Percentiles rank a stretch among this genome's conserved stretches.
phyloP scores from a whole-genome alignment of 306 rosid species.

The Gastrolobium villosum region DNA sequence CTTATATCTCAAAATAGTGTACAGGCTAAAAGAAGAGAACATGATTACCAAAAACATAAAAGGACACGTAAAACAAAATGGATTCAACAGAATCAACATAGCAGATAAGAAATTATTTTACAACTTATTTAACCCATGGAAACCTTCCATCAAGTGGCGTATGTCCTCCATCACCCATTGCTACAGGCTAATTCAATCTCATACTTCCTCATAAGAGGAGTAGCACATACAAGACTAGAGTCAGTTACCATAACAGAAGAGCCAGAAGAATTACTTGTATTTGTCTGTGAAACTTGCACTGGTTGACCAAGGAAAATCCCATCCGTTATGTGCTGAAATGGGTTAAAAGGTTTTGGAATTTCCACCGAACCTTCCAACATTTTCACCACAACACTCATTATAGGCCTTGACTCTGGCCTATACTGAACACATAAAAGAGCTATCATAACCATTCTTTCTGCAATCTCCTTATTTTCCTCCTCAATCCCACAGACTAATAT shows the following conservation, averaged over 20 bases:
- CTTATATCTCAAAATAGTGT: no score
- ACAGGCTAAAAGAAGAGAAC: background rate
- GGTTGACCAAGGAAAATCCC: background rate
- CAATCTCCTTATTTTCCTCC: slow-evolving; percentile 46
- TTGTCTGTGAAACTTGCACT: background rate
- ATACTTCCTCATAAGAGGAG: slow-evolving; percentile 44
- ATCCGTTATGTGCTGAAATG: slow-evolving; percentile 52
- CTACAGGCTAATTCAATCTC: slow-evolving; percentile 48
- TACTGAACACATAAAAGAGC: slow-evolving; percentile 64
- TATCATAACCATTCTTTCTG: slow-evolving; percentile 54
- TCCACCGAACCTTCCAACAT: slow-evolving; percentile 68
- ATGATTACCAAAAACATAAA: background rate
- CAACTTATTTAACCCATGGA: background rate
- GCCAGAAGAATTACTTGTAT: background rate
- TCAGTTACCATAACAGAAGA: slow-evolving; percentile 32
- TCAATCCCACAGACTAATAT: slow-evolving; percentile 50
- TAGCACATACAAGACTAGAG: slow-evolving; percentile 39
- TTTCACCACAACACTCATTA: slow-evolving; percentile 62
- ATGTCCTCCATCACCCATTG: slow-evolving; percentile 2
- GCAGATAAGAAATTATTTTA: background rate
- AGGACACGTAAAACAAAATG: background rate
- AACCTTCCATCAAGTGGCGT: background rate
- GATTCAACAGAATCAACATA: background rate
- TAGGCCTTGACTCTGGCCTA: slow-evolving; percentile 60
- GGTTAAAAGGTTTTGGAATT: slow-evolving; percentile 53